Conservation (phyloP, 108 stramenopile genomes). For the Schizochytrium sp. region DNA sequence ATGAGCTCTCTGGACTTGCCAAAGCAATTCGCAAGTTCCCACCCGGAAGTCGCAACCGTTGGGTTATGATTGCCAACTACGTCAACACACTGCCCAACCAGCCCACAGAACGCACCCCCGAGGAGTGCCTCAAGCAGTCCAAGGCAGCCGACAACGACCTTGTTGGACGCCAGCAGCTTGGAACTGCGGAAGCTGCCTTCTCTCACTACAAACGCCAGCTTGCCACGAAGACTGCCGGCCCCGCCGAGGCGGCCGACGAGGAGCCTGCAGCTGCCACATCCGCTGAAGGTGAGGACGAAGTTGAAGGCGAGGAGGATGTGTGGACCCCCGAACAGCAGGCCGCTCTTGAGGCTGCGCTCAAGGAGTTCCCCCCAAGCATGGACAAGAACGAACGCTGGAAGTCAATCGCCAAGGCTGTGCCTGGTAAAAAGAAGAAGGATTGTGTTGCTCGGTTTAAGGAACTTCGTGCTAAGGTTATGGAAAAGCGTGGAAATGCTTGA, state of each 20-base stretch:
- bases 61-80: conserved; percentile 92
- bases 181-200: background rate
- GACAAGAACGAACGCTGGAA: conserved; percentile 98
- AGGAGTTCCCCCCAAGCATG: conserved; percentile 87
- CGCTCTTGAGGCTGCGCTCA: conserved; percentile 86
- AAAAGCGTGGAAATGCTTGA: background rate
- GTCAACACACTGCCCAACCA: conserved; percentile 82
- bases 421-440: conserved; percentile 93
- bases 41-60: conserved; percentile 90
- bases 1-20: conserved; percentile 88
- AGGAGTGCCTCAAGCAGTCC: conserved; percentile 94
- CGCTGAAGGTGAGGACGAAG: background rate
- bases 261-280: background rate
- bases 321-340: conserved; percentile 94
- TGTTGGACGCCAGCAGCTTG: conserved; percentile 8
- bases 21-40: conserved; percentile 95
- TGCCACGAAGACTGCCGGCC: conserved; percentile 20
- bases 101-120: conserved; percentile 84
- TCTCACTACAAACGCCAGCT: background rate
- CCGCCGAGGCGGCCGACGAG: background rate
- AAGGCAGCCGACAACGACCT: conserved; percentile 69
- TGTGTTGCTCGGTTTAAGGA: conserved; percentile 94
- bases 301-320: background rate
- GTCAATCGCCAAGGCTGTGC: conserved; percentile 85
- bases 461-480: conserved; percentile 84